A percentile compares a stretch with the other conserved stretches of the same genome.
phyloP scores from a whole-genome alignment of 352 stramenopile genomes.

The Phytophthora pinifolia region DNA sequence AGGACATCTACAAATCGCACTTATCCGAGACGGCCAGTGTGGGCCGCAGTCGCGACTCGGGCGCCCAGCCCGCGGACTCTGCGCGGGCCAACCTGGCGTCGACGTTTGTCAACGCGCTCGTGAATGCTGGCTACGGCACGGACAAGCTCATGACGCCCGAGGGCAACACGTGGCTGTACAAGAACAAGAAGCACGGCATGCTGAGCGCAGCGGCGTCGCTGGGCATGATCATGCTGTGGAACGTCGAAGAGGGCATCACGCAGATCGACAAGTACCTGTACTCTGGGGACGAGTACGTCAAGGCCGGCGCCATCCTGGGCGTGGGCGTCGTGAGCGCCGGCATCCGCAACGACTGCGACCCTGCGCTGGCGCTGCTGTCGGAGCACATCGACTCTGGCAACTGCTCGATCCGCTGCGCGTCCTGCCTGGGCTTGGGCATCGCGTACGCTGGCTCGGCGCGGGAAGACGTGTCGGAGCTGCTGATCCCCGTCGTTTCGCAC shows the following conservation, averaged over 20 bases:
- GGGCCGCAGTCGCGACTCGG: conserved; percentile 65
- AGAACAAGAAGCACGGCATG: conserved; percentile 99
- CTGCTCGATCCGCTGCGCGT: conserved; percentile 93
- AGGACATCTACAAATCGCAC: conserved; percentile 99
- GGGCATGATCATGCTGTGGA: conserved; percentile 99
- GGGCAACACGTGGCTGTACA: conserved; percentile 98
- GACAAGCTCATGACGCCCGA: conserved; percentile 96
- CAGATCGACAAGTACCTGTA: conserved; percentile 99
- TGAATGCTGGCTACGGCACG: conserved; percentile 98
- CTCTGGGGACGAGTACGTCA: conserved; percentile 97
- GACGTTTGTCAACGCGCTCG: conserved; percentile 99
- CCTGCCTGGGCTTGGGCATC: conserved; percentile 96
- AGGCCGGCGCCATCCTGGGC: conserved; percentile 96
- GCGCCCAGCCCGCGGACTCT: conserved; percentile 92
- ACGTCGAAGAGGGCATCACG: conserved; percentile 99
- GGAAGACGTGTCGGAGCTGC: conserved; percentile 97
- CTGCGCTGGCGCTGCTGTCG: conserved; percentile 95
- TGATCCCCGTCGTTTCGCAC: conserved; percentile 94
- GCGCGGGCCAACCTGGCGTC: conserved; percentile 98
- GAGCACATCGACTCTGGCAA: conserved; percentile 97
- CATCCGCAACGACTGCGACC: conserved; percentile 97
- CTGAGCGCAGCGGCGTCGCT: conserved; percentile 97
- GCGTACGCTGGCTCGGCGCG: conserved; percentile 96
- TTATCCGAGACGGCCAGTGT: conserved; percentile 94
- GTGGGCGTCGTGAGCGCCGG: conserved; percentile 95